Evolutionary conservation across 2,329 filamentous ascomycete genomes (phyloP), one percentile per base, ranked within the genome.

Genomic region (Trichoderma guizhouense): DNA sequence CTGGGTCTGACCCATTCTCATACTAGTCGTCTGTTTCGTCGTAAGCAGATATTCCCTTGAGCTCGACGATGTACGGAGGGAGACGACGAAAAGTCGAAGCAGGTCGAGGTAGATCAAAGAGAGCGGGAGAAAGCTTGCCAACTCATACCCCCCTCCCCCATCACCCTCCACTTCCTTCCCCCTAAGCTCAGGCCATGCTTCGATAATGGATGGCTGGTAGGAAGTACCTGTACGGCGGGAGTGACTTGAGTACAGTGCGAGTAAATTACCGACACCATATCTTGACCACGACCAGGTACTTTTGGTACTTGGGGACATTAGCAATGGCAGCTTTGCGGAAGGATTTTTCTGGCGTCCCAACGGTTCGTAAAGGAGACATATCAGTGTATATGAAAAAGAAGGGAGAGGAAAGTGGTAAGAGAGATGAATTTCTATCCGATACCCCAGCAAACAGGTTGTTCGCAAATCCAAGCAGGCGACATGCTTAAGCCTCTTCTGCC

Each of bases 201-300:
- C 51, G 47, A 71, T 71, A 71, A 71, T 71, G 51, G 68, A 71
- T 71, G 68, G 68, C 68, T 71, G 68, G 69, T 66, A 28, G 32
- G 39, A 72, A 72, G 71, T 72, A 72, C 71, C 64, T 47, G 64
- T 69, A 72, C 64, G 71, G 18, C 12, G 34, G 7, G 28, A 63
- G 43, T 43, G 64, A 60, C 61, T 21, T 34, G 5, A 2, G 3
- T 51, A 72, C 71, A 72, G 71, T 72, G 71, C 71, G 71, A 60
- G 6, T 9, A 3, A 24, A 51, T 14, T 11, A 7, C 7, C 28
- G 5, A 9, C 57, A 36, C 67, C 67, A 14, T 26, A 53, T 28
- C 7, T 30, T 26, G 26, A 43, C 28, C 57, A 32, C 12, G n/a
- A 18, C 18, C 24, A 34, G 57, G 55, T 51, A 62, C 63, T 7